Evolutionary conservation across 2,329 filamentous ascomycete species (phyloP).

Genomic region (Fusarium austroafricanum): DNA sequence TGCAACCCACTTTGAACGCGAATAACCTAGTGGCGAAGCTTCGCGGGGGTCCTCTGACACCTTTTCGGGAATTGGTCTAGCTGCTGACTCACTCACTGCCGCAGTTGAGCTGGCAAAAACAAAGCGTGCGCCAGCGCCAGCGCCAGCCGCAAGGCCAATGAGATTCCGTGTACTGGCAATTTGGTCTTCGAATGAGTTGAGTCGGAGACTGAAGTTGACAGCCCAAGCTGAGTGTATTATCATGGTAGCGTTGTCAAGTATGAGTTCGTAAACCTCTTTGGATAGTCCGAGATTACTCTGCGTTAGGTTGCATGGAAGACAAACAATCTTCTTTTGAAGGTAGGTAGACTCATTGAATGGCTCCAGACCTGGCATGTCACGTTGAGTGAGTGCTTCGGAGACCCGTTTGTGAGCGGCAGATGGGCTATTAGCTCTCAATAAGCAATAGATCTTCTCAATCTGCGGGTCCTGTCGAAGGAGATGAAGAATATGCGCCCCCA

Average conservation of each 20-base stretch:
- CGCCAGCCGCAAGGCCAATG: slow-evolving; percentile 49
- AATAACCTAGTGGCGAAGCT: slow-evolving; percentile 56
- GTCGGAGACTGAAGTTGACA: slow-evolving; percentile 66
- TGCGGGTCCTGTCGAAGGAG: slow-evolving; percentile 15
- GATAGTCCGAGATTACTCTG: slow-evolving; percentile 15
- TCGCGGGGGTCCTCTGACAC: slow-evolving; percentile 28
- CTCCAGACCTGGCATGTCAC: slow-evolving; percentile 7
- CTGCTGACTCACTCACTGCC: slow-evolving; percentile 52
- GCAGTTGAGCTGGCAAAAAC: slow-evolving; percentile 65
- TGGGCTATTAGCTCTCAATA: slow-evolving; percentile 56
- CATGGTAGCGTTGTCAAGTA: background rate
- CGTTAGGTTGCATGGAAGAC: slow-evolving; percentile 30
- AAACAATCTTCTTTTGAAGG: slow-evolving; percentile 18
- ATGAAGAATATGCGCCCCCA: slow-evolving; percentile 67
- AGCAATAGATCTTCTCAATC: slow-evolving; percentile 31
- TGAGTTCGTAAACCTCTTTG: background rate
- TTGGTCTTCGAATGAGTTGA: slow-evolving; percentile 63
- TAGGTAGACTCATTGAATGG: background rate
- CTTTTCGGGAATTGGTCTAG: slow-evolving; percentile 50
- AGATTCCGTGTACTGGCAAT: slow-evolving; percentile 59
- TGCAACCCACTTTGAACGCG: slow-evolving; percentile 56
- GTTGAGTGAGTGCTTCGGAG: slow-evolving; percentile 20
- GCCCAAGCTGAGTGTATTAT: slow-evolving; percentile 66
- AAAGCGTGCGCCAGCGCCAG: slow-evolving; percentile 48
- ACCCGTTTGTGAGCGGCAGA: slow-evolving; percentile 12